Evolutionary conservation across 148 eudicot species (phyloP), one percentile per base, ranked within the genome.

Genomic region (Silene conica): DNA sequence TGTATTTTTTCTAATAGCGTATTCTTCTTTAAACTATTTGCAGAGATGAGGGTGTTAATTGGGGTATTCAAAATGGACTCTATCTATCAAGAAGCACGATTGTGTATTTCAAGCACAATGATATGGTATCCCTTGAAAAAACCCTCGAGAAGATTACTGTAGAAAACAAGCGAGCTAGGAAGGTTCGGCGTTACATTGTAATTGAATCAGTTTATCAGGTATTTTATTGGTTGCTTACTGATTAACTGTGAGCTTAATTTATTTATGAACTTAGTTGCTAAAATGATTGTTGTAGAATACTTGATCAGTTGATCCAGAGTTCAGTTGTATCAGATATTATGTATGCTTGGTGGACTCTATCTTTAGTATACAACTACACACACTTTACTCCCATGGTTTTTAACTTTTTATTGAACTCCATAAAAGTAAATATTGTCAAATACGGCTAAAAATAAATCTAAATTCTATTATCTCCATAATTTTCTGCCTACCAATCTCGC

Each of bases 31-130:
- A 9, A 54, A 20, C 75, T 61, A 56, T 74, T 31, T 79, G 19
- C 80, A 95, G 99, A 73, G 99, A 96, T 76, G 99, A 96, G 72
- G 99, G 97, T 73, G 99, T 95, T 63, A 96, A 90, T 74, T 95
- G 99, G 99, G 96, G 96, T 62, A 90, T 95, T 73, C 99, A 96
- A 77, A 96, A 92, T 80, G 99, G 99, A 58, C 97, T 96, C 23
- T 81, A 90, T 76, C 84, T 96, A 43, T 96, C 99, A 10, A 87
- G 99, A 85, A 96, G 99, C 81, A 92, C 97, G n/a, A 86, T 96
- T 78, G 76, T 89, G 62, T 90, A 84, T 80, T 96, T 90, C 78
- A 89, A 96, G 88, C 99, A 96, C 83, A 96, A 96, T 77, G 87
- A 96, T 71, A 90, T 92, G 90, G 82, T 78, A 74, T 92, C 96